Base-by-base conservation (phyloP, 1,284 basidiomycete genomes). In the Meira nashicola region DNA sequence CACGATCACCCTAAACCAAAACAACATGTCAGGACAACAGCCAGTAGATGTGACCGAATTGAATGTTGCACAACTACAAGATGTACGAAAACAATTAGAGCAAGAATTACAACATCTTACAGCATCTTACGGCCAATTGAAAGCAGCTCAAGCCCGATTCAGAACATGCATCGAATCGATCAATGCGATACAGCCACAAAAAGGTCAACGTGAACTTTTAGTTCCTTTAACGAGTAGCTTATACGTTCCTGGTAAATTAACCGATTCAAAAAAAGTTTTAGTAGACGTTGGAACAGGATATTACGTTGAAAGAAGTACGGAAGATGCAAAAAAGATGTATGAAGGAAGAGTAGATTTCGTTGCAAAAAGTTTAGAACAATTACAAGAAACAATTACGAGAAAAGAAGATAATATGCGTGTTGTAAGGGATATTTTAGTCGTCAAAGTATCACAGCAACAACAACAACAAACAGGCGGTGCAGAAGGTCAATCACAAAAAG, bases 261-360 rank as follows among this genome's bases (percentile, higher is more conserved):
- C 83, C 25, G 89, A 96, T 75, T 79, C 85, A 1, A 87, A 92
- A 52, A 85, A 90, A 66, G 92, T 98, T 51, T 87, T 97, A 60
- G 86, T 98, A 17, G 94, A 98, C 77, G 85, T 98, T 37, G 94
- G 94, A 1, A 97, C 94, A 0, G 94, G 94, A 0, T 98, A 96
- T 80, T 97, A 89, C 74, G 88, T 98, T 17, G 87, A 90, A 79
- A 97, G 96, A 69, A 64, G 67, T 21, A 72, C 71, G 17, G 46
- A 63, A 11, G 71, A 70, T 17, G 75, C 75, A 8, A 65, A 59
- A 46, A 65, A 70, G 23, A 66, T 75, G 57, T 77, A 76, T 44
- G 40, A 64, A 39, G 68, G 71, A 37, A 73, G 74, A 58, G 63
- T 76, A 12, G 66, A 67, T 28, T 77, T 70, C 54, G 64, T 77